These are phyloP conservation scores for Sclerotinia borealis DNA, from an alignment of 2,329 filamentous ascomycete species.

Conservation along the genomic window DNA sequence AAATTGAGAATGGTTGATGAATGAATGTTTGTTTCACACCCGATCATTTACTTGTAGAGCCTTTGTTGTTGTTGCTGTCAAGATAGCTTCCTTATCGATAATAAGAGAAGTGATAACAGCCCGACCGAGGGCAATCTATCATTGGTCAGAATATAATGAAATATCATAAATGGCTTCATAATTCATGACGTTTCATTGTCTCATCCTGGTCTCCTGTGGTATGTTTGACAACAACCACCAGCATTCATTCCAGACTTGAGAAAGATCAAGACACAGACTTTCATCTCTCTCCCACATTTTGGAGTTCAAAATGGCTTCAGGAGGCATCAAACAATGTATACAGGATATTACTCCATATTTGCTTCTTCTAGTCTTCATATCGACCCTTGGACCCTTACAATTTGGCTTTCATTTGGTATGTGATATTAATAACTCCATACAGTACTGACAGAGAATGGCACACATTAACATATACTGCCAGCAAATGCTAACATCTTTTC, in stretches of 20 bases:
- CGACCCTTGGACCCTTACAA: constrained; percentile 81
- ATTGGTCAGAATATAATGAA: no score
- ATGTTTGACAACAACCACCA: not conserved
- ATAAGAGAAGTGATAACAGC: no score
- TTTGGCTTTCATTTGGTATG: constrained; percentile 89
- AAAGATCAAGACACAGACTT: not conserved
- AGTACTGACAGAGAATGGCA: not conserved
- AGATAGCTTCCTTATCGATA: not conserved
- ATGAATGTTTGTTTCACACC: no score
- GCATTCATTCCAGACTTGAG: not conserved
- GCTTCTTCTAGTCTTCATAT: constrained; percentile 65
- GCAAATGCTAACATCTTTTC: constrained; percentile 2
- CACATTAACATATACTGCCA: not conserved
- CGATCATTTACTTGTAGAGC: no score
- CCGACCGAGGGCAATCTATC: not conserved
- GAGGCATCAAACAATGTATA: constrained; percentile 30
- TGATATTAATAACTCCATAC: not conserved
- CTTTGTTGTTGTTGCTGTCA: no score
- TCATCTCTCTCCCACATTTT: not conserved
- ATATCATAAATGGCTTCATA: not conserved
- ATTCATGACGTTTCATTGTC: not conserved
- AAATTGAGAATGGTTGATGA: no score
- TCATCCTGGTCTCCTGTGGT: no score
- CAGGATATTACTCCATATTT: constrained; percentile 64
- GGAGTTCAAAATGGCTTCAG: constrained; percentile 25